Base-by-base conservation (phyloP, 2,329 filamentous ascomycete genomes). In the Lachnellula cervina region DNA sequence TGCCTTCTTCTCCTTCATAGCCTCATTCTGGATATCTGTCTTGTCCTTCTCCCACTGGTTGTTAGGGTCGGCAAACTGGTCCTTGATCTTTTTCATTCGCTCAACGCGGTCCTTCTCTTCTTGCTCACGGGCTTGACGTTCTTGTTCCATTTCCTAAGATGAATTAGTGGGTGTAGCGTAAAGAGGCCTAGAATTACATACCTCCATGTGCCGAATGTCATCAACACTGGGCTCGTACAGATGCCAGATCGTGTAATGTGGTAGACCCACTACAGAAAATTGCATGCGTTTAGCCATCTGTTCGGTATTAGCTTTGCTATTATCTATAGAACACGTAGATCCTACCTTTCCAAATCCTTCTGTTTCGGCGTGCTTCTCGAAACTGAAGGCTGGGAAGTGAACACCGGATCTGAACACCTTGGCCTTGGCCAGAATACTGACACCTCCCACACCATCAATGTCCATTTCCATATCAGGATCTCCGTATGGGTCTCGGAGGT, bases 391-490 rank as follows among this genome's bases (percentile, higher is more conserved):
- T 3, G 94, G 94, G 74, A 99, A 99, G 73, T 99, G 94, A 35
- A 96, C 93, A 44, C 94, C 94, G 46, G 89, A 87, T 59, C 94
- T 85, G 77, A 99, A 99, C 0, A 99, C 94, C 66, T 87, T 88
- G 2, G 94, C 94, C 74, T 97, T 99, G 46, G 94, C 93, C 65
- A 99, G 74, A 67, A 99, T 99, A 75, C 91, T 97, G 65, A 99
- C 94, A 74, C 94, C 94, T 50, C 94, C 93, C 47, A 99, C 92
- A 63, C 94, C 94, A 66, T 99, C 94, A 65, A 99, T 93, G 68
- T 99, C 94, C 94, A 99, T 97, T 71, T 99, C 94, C 87, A 97
- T 97, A 70, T 99, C 94, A 19, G 93, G 93, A 69, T 99, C 94
- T 40, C 94, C 94, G 67, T 96, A 97, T 2, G 94, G 94, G 70